Evolutionary conservation across 1,284 basidiomycete species (phyloP).

Genomic region (Trichosporon ovoides): DNA sequence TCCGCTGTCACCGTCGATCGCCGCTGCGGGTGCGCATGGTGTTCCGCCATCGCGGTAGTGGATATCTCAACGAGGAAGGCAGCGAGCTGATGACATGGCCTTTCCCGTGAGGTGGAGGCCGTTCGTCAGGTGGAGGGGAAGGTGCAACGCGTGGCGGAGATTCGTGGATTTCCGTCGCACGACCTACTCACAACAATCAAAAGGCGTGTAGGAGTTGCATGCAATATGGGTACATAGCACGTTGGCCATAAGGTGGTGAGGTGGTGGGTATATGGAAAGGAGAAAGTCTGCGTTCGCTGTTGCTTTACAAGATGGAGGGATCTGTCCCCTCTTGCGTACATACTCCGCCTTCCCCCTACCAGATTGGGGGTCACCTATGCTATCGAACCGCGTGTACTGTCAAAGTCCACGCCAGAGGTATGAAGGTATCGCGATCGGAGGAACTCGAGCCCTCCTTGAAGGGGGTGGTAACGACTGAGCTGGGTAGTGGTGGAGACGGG

Average conservation of each 20-base stretch:
- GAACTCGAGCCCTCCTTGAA: too few relatives aligned
- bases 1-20: conserved; percentile 14
- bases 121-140: not conserved
- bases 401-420: too few relatives aligned
- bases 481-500: not conserved
- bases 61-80: not conserved
- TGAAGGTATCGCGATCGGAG: too few relatives aligned
- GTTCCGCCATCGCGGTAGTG: not conserved
- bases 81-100: not conserved
- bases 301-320: not conserved
- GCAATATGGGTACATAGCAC: conserved; percentile 6
- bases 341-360: too few relatives aligned
- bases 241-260: conserved; percentile 2
- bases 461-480: not conserved
- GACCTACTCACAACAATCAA: not conserved
- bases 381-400: too few relatives aligned
- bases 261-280: not conserved
- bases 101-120: not conserved
- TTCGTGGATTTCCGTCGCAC: not conserved
- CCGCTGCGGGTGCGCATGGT: conserved; percentile 7
- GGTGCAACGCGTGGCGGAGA: not conserved
- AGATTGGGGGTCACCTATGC: too few relatives aligned
- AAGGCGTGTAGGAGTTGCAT: not conserved
- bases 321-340: not conserved
- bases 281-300: not conserved